Percentiles rank a stretch among this genome's conserved stretches.
These are phyloP conservation scores for Nelumbo lutea DNA, from an alignment of 164 flowering plant genomes.

Conservation along the genomic window DNA sequence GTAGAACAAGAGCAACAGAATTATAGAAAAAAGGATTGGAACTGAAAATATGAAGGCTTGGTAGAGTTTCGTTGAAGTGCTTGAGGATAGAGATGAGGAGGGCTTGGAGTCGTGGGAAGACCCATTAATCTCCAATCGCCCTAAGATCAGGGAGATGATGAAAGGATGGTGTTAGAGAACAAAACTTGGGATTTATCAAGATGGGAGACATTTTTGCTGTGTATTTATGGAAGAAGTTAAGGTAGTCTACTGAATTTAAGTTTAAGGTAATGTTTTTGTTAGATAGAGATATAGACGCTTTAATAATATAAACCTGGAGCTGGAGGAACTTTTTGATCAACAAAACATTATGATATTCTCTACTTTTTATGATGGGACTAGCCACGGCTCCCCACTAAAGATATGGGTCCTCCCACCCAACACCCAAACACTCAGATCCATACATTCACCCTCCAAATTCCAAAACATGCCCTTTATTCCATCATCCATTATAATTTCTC, in stretches of 20 bases:
- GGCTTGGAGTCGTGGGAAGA: conserved; percentile 34
- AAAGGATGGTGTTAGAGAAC: not conserved
- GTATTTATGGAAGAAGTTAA: too few species aligned
- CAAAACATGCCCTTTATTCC: too few species aligned
- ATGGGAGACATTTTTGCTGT: too few species aligned
- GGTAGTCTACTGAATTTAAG: too few species aligned
- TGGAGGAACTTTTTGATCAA: not conserved
- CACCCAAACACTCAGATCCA: conserved; percentile 11
- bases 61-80: conserved; percentile 66
- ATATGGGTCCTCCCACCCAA: conserved; percentile 16
- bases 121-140: conserved; percentile 31
- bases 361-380: conserved; percentile 15
- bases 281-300: too few species aligned
- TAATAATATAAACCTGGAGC: too few species aligned
- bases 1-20: conserved; percentile 67
- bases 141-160: not conserved
- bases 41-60: conserved; percentile 82
- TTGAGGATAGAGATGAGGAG: conserved; percentile 65
- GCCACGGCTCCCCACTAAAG: conserved; percentile 23
- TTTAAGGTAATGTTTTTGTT: too few species aligned
- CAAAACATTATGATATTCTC: conserved; percentile 9
- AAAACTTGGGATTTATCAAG: not conserved
- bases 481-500: too few species aligned
- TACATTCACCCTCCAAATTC: conserved; percentile 5
- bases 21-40: conserved; percentile 67